These are phyloP conservation scores for Durusdinium trenchii DNA, from an alignment of 73 alveolate species.

Conservation along the genomic window DNA sequence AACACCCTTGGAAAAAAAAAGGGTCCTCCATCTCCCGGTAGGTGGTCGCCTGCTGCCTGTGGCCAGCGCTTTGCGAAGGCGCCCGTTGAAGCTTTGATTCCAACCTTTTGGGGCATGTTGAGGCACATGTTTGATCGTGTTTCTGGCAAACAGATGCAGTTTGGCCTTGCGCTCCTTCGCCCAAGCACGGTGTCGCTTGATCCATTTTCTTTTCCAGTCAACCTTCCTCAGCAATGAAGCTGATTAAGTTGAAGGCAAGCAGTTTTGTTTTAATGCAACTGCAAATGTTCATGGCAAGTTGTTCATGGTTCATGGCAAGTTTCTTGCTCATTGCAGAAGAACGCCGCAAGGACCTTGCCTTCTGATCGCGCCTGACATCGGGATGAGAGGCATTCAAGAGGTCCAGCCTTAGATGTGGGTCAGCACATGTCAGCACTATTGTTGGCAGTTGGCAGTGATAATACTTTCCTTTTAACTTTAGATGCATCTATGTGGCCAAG, in stretches of 20 bases:
- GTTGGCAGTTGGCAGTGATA: not conserved
- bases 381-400: not conserved
- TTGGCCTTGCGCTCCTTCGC: not conserved
- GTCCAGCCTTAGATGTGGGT: not conserved
- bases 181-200: not conserved
- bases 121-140: not conserved
- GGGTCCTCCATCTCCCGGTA: not conserved
- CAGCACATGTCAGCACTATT: not conserved
- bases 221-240: not conserved
- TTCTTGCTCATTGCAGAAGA: not conserved
- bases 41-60: not conserved
- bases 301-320: not conserved
- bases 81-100: not conserved
- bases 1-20: no score
- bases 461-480: not conserved
- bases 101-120: not conserved
- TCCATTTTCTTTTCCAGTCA: not conserved
- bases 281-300: not conserved
- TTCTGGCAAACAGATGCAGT: not conserved
- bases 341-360: not conserved
- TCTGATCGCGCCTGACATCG: not conserved
- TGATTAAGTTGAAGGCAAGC: no score
- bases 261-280: not conserved
- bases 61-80: not conserved
- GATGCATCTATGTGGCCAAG: not conserved